Percentiles rank a stretch among this genome's conserved stretches.
phyloP scores from a whole-genome alignment of 305 asterid species.

The Andrographis paniculata region DNA sequence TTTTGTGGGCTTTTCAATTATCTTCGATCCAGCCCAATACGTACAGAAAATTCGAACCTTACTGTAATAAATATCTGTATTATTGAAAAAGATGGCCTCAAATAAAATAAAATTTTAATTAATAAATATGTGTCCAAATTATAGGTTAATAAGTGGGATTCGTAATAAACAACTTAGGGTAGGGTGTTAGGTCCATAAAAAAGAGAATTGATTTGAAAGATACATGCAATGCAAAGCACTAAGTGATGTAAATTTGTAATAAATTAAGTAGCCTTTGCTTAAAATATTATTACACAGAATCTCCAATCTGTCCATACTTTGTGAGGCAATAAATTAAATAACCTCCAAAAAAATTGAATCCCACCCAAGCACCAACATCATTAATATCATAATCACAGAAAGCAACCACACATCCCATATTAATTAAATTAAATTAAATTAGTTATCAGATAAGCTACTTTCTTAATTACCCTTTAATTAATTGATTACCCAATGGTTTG shows the following conservation, averaged over 20 bases:
- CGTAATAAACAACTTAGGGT: slow-evolving; percentile 10
- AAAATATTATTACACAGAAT: slow-evolving; percentile 26
- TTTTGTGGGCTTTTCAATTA: too few relatives aligned
- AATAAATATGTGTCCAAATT: not conserved
- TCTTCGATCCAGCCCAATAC: too few relatives aligned
- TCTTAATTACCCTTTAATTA: too few relatives aligned
- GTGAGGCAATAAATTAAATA: slow-evolving; percentile 35
- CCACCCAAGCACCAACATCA: slow-evolving; percentile 22
- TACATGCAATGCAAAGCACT: slow-evolving; percentile 27
- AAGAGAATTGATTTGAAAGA: slow-evolving; percentile 31
- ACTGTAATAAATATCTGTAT: too few relatives aligned
- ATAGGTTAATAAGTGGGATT: slow-evolving; percentile 20
- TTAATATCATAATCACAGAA: slow-evolving; percentile 19
- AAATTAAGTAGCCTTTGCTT: slow-evolving; percentile 9
- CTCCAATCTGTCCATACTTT: slow-evolving; percentile 43
- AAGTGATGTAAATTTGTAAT: slow-evolving; percentile 11
- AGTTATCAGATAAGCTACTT: not conserved
- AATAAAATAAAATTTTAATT: too few relatives aligned
- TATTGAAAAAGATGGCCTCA: too few relatives aligned
- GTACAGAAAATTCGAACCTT: too few relatives aligned
- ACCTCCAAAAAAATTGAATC: slow-evolving; percentile 30
- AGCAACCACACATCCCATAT: slow-evolving; percentile 11
- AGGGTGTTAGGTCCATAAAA: slow-evolving; percentile 8
- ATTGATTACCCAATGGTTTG: too few relatives aligned
- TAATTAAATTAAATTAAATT: not conserved